A percentile compares a stretch with the other conserved stretches of the same genome.
Conservation (phyloP, 257 asterid species). For the Handroanthus guayacan region DNA sequence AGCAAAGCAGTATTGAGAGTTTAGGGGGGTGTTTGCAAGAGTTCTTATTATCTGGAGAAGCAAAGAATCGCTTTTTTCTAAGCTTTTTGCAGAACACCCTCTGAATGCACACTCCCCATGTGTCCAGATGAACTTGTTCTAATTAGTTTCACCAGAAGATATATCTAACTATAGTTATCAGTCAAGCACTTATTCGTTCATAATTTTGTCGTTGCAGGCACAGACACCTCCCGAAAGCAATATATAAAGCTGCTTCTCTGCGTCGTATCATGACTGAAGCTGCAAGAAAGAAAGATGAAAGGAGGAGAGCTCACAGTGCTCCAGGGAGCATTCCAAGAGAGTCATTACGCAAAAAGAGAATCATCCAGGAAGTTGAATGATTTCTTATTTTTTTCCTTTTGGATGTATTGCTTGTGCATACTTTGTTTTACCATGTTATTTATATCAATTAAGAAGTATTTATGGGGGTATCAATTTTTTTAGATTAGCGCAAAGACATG, state of each 20-base stretch:
- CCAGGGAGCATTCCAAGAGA: constrained; percentile 72
- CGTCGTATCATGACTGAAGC: constrained; percentile 68
- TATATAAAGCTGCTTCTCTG: constrained; percentile 73
- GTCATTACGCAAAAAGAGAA: constrained; percentile 69
- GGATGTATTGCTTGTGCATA: not conserved
- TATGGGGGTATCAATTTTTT: not conserved
- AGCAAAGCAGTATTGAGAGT: not conserved
- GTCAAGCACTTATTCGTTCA: not conserved
- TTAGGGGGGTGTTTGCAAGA: too few species aligned
- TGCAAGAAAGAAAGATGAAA: constrained; percentile 71
- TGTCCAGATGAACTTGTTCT: not conserved
- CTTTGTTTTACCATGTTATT: not conserved
- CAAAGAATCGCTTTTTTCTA: too few species aligned
- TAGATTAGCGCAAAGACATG: not conserved
- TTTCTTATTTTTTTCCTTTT: not conserved
- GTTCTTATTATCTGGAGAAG: too few species aligned
- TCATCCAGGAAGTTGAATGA: constrained; percentile 79
- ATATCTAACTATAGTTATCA: not conserved
- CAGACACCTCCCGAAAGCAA: constrained; percentile 85
- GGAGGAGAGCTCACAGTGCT: constrained; percentile 90
- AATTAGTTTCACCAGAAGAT: not conserved
- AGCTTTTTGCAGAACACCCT: too few species aligned
- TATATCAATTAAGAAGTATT: not conserved
- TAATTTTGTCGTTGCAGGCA: constrained; percentile 63
- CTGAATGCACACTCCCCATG: not conserved